Conservation (phyloP, 208 protist genomes). For the Leishmania mexicana region DNA sequence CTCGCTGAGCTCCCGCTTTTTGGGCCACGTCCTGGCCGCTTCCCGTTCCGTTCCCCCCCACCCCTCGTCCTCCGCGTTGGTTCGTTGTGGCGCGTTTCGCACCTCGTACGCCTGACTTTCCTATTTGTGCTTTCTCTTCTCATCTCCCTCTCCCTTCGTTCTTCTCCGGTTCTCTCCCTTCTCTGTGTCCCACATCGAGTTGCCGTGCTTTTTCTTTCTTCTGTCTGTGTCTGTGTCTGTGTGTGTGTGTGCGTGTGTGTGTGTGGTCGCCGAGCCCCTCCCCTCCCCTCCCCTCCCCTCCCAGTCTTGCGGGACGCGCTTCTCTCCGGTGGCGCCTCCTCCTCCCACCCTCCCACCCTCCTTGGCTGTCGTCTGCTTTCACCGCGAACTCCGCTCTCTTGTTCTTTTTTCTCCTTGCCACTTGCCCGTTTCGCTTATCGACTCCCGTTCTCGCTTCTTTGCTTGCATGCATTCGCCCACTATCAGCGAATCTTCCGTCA, state of each 20-base stretch:
- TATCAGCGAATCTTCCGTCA: neutral
- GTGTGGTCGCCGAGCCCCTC: neutral
- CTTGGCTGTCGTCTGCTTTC: too few relatives aligned
- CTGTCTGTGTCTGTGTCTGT: too few relatives aligned
- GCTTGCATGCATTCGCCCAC: neutral
- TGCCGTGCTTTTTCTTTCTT: neutral
- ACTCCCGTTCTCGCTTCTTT: neutral
- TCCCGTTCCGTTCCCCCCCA: neutral
- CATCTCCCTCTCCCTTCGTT: neutral
- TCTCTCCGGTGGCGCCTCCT: too few relatives aligned
- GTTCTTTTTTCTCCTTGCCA: neutral
- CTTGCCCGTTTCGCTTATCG: neutral
- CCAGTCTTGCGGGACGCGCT: neutral
- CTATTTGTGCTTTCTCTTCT: too few relatives aligned
- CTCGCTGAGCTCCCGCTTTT: neutral
- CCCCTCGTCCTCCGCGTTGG: neutral
- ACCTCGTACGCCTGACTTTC: too few relatives aligned
- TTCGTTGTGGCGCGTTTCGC: too few relatives aligned
- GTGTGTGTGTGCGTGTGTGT: too few relatives aligned
- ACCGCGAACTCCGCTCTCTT: too few relatives aligned
- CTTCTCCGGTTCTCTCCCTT: neutral
- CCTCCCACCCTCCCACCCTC: too few relatives aligned
- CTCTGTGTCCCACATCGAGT: neutral
- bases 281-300: neutral
- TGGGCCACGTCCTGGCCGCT: neutral